Evolutionary conservation across 139 green algal genomes (phyloP).

Genomic region (Haematococcus lacustris): DNA sequence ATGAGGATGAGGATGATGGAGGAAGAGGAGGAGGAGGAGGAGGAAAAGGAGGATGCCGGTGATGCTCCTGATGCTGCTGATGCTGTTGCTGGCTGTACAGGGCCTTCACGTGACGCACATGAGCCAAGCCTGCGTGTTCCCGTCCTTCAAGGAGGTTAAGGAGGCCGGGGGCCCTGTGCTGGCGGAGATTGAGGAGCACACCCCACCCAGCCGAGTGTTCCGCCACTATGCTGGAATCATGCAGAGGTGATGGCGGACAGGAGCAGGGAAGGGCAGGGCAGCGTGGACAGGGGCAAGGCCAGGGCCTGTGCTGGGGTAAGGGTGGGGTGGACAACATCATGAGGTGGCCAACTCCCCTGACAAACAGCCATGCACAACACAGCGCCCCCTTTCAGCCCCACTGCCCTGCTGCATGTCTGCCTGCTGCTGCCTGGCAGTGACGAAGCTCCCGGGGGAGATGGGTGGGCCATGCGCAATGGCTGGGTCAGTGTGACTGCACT

Average conservation of each 20-base stretch:
- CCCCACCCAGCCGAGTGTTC: slow-evolving; percentile 37
- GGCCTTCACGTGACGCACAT: slow-evolving; percentile 16
- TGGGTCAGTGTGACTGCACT: slow-evolving; percentile 60
- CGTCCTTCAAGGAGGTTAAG: slow-evolving; percentile 33
- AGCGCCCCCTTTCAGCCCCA: not conserved
- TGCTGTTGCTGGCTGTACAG: not conserved
- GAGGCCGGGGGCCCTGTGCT: slow-evolving; percentile 29
- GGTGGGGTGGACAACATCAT: no score
- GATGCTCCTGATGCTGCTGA: not conserved
- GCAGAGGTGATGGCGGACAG: slow-evolving; percentile 25
- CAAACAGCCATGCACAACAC: not conserved
- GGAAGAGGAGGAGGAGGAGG: not conserved
- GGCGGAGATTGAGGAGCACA: slow-evolving; percentile 45
- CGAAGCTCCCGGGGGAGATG: slow-evolving; percentile 41
- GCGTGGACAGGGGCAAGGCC: not conserved
- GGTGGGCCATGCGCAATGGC: slow-evolving; percentile 48
- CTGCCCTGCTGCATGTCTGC: not conserved
- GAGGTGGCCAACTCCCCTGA: not conserved
- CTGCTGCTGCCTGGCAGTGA: slow-evolving; percentile 31
- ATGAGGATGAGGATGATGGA: not conserved
- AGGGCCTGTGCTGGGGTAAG: not conserved
- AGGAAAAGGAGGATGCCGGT: not conserved
- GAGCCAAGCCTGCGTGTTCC: slow-evolving; percentile 41
- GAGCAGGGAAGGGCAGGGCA: not conserved
- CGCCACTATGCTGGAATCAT: slow-evolving; percentile 38